Evolutionary conservation across 1,284 basidiomycete species (phyloP).

Genomic region (Golubevia sp.): DNA sequence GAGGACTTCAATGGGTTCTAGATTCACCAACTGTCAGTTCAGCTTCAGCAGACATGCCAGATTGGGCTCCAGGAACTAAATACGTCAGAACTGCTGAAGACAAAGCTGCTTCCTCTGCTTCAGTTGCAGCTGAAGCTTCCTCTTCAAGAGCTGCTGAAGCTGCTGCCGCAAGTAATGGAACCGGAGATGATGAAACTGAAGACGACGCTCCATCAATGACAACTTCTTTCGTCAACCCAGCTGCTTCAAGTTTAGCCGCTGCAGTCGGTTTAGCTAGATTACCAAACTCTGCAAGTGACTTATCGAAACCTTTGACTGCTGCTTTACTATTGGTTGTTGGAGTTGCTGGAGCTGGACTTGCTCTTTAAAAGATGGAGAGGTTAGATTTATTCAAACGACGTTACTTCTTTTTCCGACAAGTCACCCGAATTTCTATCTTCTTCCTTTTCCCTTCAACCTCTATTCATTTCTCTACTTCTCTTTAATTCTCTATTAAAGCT

Average conservation of each 20-base stretch:
- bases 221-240: background rate
- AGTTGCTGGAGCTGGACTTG: background rate
- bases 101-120: background rate
- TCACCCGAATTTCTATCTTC: too few species aligned
- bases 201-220: background rate
- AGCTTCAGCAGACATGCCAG: background rate
- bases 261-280: background rate
- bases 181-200: background rate
- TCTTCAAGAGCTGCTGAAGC: background rate
- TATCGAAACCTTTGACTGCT: background rate
- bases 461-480: too few species aligned
- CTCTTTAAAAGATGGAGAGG: background rate
- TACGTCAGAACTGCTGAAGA: background rate
- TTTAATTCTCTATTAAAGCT: too few species aligned
- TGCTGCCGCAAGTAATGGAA: too few species aligned
- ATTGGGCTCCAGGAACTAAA: background rate
- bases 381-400: background rate
- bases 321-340: background rate
- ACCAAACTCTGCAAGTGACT: background rate
- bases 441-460: too few species aligned
- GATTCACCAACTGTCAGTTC: slow-evolving; percentile 23
- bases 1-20: slow-evolving; percentile 37
- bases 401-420: background rate
- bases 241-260: background rate
- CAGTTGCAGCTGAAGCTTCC: background rate